Conservation (phyloP, 305 asterid species). For the Solanum hybrid region DNA sequence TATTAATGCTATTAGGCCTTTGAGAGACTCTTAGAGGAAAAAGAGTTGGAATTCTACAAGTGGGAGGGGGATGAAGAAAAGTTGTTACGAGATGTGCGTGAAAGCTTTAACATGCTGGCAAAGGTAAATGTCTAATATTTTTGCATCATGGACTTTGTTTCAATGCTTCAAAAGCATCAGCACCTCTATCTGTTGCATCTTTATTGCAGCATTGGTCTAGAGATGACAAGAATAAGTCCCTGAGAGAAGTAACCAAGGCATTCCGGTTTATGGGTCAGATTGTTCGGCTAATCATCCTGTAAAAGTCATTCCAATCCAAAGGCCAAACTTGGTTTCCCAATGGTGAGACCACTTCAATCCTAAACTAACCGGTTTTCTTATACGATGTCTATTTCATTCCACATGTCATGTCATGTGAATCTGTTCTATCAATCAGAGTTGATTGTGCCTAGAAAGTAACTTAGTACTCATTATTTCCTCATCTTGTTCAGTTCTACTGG, state of each 20-base stretch:
- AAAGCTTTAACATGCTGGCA: constrained; percentile 70
- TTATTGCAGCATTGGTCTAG: constrained; percentile 73
- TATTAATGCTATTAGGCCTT: constrained; percentile 38
- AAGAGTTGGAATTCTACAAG: constrained; percentile 50
- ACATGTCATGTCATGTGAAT: background rate
- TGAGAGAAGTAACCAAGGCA: constrained; percentile 74
- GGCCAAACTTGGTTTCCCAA: background rate
- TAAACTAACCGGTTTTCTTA: background rate
- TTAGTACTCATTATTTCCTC: background rate
- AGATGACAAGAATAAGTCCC: constrained; percentile 68
- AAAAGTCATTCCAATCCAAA: constrained; percentile 1
- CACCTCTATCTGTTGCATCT: background rate
- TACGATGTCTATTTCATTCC: background rate
- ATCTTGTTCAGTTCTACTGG: background rate
- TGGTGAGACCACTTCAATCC: background rate
- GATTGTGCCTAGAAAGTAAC: background rate
- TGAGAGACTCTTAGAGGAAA: constrained; percentile 42
- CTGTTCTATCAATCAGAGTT: too few relatives aligned
- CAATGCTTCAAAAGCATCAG: background rate
- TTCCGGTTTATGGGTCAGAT: constrained; percentile 82
- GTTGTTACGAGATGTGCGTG: constrained; percentile 55
- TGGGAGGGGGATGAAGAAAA: constrained; percentile 80
- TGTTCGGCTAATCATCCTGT: constrained; percentile 62
- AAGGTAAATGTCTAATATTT: constrained; percentile 36
- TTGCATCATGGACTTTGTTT: background rate